Percentiles rank a stretch among this genome's conserved stretches.
Evolutionary conservation across 192 early-diverging fungal genomes (phyloP).

Genomic region (Linnemannia hyalina): DNA sequence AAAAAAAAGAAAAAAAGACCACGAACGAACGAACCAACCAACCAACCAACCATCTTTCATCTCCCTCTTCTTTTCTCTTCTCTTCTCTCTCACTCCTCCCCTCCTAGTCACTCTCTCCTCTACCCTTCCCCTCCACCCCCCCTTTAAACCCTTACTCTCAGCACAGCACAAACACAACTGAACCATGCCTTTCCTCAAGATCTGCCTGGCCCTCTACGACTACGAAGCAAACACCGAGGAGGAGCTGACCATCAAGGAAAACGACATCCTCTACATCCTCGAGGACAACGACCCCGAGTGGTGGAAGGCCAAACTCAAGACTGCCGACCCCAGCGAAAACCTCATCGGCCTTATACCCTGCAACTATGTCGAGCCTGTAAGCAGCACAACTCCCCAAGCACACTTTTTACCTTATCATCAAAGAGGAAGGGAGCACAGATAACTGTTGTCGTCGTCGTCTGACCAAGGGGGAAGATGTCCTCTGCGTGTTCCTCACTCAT

Average conservation of each 20-base stretch:
- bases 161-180: background rate
- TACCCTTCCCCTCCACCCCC: background rate
- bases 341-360: conserved; percentile 88
- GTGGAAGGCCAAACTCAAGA: conserved; percentile 87
- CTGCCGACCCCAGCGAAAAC: conserved; percentile 58
- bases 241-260: conserved; percentile 88
- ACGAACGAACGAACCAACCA: background rate
- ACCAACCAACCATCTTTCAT: background rate
- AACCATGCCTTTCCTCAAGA: conserved; percentile 63
- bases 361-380: conserved; percentile 85
- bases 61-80: background rate
- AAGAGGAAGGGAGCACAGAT: background rate
- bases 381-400: background rate
- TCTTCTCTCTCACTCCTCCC: background rate
- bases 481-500: background rate
- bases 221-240: conserved; percentile 88
- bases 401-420: background rate
- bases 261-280: conserved; percentile 88
- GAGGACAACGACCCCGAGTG: conserved; percentile 93
- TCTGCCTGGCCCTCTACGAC: conserved; percentile 88
- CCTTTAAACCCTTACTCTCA: background rate
- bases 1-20: background rate
- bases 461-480: background rate
- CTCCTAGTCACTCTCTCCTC: conserved; percentile 8
- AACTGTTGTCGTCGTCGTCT: background rate